phyloP scores from a whole-genome alignment of 179 eudicot genomes.

The Drosera spatulata region DNA sequence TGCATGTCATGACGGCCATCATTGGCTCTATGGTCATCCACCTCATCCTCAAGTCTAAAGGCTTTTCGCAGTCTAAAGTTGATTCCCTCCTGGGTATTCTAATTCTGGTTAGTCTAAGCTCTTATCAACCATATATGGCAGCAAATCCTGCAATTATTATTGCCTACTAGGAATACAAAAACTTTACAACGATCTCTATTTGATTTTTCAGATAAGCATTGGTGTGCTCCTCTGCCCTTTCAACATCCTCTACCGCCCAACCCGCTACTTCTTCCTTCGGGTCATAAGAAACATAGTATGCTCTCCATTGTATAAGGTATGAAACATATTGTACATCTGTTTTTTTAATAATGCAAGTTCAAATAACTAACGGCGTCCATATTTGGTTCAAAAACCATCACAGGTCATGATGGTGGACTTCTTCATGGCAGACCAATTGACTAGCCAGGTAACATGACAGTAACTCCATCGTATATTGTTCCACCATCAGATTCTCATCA shows the following conservation, averaged over 20 bases:
- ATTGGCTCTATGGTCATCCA: conserved; percentile 71
- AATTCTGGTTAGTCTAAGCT: conserved; percentile 42
- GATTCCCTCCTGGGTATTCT: conserved; percentile 60
- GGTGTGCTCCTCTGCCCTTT: conserved; percentile 39
- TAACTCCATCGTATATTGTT: too few relatives aligned
- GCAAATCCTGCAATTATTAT: not conserved
- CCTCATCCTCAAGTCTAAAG: conserved; percentile 54
- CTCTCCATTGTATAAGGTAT: conserved; percentile 61
- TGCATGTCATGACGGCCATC: conserved; percentile 64
- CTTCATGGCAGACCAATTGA: conserved; percentile 98
- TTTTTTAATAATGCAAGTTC: not conserved
- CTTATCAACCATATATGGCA: not conserved
- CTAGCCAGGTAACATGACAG: conserved; percentile 66
- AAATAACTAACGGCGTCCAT: not conserved
- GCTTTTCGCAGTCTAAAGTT: conserved; percentile 41
- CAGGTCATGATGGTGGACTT: conserved; percentile 76
- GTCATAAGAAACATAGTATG: conserved; percentile 43
- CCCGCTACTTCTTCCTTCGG: conserved; percentile 40
- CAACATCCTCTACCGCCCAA: conserved; percentile 44
- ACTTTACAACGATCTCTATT: too few relatives aligned
- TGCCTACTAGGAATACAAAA: too few relatives aligned
- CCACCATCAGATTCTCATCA: too few relatives aligned
- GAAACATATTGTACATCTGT: not conserved
- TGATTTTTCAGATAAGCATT: conserved; percentile 10
- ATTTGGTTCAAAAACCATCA: not conserved